Evolutionary conservation across 164 flowering plant species (phyloP).

Genomic region (Magnolia kwangsiensis): DNA sequence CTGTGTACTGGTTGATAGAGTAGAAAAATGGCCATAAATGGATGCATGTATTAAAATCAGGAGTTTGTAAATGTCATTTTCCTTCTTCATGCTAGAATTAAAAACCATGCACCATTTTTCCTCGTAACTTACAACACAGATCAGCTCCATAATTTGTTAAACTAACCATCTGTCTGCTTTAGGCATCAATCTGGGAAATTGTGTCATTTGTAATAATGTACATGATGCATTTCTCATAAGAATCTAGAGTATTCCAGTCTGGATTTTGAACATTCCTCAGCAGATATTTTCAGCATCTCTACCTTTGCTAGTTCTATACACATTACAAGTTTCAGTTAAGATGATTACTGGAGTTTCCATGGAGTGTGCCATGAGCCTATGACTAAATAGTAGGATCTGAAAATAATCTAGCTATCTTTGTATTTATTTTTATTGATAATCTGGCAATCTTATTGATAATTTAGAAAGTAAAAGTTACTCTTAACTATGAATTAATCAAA

Average conservation of each 20-base stretch:
- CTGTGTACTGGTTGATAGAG: no score
- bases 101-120: no score
- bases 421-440: neutral
- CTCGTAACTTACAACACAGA: no score
- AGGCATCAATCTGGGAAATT: neutral
- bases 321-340: no score
- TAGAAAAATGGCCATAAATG: no score
- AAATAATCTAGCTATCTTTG: neutral
- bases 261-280: neutral
- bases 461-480: neutral
- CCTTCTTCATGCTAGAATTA: no score
- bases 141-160: no score
- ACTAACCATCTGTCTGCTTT: neutral
- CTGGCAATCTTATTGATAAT: neutral
- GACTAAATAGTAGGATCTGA: neutral
- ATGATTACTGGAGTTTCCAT: no score
- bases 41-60: no score
- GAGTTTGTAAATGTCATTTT: no score
- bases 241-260: neutral
- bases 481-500: neutral
- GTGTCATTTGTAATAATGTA: neutral
- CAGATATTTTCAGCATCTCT: neutral
- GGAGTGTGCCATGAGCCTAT: no score
- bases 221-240: no score
- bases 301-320: neutral